Evolutionary conservation across 2,329 filamentous ascomycete genomes (phyloP).

Genomic region (Pseudohalonectria lignicola): DNA sequence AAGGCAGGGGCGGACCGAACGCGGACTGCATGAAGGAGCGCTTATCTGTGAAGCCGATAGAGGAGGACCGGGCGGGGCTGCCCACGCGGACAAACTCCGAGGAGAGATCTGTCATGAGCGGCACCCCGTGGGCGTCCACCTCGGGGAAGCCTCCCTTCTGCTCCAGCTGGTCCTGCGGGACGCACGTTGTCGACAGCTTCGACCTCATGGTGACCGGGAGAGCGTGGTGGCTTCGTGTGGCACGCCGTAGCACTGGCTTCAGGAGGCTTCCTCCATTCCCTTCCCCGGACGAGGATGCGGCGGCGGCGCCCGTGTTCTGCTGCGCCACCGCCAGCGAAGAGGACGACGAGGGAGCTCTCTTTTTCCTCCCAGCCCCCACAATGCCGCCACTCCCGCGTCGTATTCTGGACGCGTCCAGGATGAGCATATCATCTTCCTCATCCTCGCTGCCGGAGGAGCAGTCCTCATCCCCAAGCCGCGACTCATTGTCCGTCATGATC

Average conservation of each 20-base stretch:
- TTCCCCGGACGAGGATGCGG: neutral
- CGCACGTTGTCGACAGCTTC: neutral
- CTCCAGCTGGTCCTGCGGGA: too few species aligned
- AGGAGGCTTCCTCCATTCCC: neutral
- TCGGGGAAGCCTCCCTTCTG: too few species aligned
- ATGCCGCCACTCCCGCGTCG: too few species aligned
- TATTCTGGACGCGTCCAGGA: slow-evolving; percentile 9
- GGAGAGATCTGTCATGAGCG: neutral
- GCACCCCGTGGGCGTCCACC: neutral
- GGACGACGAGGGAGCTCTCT: neutral
- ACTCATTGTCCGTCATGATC: slow-evolving; percentile 7
- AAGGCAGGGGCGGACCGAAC: too few species aligned
- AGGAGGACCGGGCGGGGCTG: neutral
- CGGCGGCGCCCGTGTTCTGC: too few species aligned
- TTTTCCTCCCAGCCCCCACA: neutral
- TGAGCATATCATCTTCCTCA: slow-evolving; percentile 14
- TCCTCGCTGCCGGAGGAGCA: slow-evolving; percentile 11
- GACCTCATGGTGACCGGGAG: neutral
- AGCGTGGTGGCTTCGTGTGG: slow-evolving; percentile 1
- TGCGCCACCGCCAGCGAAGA: neutral
- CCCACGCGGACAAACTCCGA: neutral
- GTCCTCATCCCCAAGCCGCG: slow-evolving; percentile 1
- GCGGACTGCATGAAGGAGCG: too few species aligned
- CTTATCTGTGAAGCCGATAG: too few species aligned
- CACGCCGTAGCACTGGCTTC: slow-evolving; percentile 1